Evolutionary conservation across 768 basidiomycete genomes (phyloP).

Genomic region (Rubroboletus satanas): DNA sequence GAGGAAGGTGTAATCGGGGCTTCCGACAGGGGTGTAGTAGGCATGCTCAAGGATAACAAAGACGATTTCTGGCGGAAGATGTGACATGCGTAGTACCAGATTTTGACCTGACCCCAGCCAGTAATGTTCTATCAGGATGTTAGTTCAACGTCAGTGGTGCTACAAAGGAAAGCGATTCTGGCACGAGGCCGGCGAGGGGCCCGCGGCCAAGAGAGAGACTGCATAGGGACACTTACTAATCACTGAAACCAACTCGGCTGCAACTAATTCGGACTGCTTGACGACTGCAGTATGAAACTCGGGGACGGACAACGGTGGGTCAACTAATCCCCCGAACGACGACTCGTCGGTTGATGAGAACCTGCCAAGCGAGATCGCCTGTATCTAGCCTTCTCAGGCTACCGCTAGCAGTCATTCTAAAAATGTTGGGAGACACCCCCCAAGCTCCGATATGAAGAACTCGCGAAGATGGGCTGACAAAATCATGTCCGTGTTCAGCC

Average conservation of each 20-base stretch:
- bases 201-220: too few species aligned
- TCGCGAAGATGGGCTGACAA: neutral
- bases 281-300: too few species aligned
- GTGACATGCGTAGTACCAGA: conserved; percentile 4
- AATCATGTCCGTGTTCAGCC: conserved; percentile 6
- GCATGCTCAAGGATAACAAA: conserved; percentile 20
- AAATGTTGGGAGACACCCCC: neutral
- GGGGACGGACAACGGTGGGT: too few species aligned
- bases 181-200: neutral
- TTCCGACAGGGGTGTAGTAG: conserved; percentile 21
- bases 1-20: conserved; percentile 20
- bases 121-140: neutral
- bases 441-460: conserved; percentile 18
- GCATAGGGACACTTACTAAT: too few species aligned
- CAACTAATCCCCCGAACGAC: too few species aligned
- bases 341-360: too few species aligned
- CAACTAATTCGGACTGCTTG: too few species aligned
- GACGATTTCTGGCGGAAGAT: conserved; percentile 24
- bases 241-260: too few species aligned
- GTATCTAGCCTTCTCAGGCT: too few species aligned
- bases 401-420: neutral
- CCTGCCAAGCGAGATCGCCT: too few species aligned
- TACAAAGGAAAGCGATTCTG: neutral
- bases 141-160: neutral
- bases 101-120: neutral